These are phyloP conservation scores for Wickerhamomyces bovis DNA, from an alignment of 805 yeast species.

Conservation along the genomic window DNA sequence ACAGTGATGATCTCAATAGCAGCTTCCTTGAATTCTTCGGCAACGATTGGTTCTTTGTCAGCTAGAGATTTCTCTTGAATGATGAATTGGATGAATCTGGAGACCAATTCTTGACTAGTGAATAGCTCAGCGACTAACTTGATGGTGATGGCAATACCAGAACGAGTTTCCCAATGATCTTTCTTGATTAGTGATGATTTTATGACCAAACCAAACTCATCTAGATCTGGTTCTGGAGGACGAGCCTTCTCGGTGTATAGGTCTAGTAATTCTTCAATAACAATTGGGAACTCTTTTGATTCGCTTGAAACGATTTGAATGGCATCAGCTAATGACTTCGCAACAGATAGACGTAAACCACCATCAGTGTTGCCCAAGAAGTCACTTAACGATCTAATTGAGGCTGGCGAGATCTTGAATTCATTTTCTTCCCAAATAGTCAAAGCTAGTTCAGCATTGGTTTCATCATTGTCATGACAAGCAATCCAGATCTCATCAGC, in stretches of 20 bases:
- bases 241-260: constrained; percentile 54
- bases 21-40: constrained; percentile 84
- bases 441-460: constrained; percentile 57
- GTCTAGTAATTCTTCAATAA: constrained; percentile 41
- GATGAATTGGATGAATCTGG: constrained; percentile 54
- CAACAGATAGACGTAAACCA: constrained; percentile 68
- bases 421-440: constrained; percentile 84
- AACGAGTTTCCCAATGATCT: constrained; percentile 81
- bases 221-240: constrained; percentile 74
- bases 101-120: constrained; percentile 33
- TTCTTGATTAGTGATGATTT: constrained; percentile 52
- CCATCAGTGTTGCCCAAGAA: constrained; percentile 51
- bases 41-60: constrained; percentile 65
- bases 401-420: constrained; percentile 39
- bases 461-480: constrained; percentile 63
- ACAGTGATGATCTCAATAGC: constrained; percentile 65
- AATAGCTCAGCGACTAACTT: constrained; percentile 47
- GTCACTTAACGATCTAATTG: constrained; percentile 41
- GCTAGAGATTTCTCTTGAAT: constrained; percentile 62
- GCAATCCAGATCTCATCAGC: constrained; percentile 75
- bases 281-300: constrained; percentile 22
- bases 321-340: constrained; percentile 63
- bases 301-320: constrained; percentile 29
- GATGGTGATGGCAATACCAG: constrained; percentile 71
- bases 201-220: constrained; percentile 73